These are phyloP conservation scores for Polysphondylium violaceum DNA, from an alignment of 78 protist species.

Conservation along the genomic window DNA sequence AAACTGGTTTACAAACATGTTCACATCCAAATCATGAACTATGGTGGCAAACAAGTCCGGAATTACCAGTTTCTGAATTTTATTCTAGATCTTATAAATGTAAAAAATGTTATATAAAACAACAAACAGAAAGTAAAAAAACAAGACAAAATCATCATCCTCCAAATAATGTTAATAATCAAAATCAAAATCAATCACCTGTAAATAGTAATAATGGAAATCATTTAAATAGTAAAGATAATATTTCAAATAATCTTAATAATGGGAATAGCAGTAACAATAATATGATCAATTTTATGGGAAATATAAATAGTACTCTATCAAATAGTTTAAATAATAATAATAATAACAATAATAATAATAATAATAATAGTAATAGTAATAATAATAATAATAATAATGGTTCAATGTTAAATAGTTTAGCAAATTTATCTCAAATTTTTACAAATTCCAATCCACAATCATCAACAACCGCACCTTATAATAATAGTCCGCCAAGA, in stretches of 20 bases:
- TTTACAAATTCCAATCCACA: not conserved
- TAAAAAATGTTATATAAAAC: conserved; percentile 65
- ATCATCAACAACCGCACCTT: not conserved
- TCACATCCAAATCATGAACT: conserved; percentile 53
- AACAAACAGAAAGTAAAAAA: conserved; percentile 60
- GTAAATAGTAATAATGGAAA: not conserved
- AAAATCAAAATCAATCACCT: not conserved
- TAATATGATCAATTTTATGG: not conserved
- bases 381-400: not conserved
- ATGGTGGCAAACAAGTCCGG: conserved; percentile 77
- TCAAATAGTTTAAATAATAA: not conserved
- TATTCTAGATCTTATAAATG: conserved; percentile 69
- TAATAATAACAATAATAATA: conserved; percentile 1
- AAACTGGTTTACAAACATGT: conserved; percentile 50
- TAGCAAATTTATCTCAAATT: not conserved
- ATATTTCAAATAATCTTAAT: not conserved
- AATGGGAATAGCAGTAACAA: not conserved
- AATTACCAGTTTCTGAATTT: conserved; percentile 53
- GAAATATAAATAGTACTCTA: too few relatives aligned
- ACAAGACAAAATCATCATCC: not conserved
- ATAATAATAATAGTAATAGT: not conserved
- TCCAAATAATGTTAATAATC: not conserved
- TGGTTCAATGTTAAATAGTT: conserved; percentile 7
- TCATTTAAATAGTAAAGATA: not conserved
- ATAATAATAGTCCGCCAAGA: not conserved